Conservation (phyloP, 257 asterid genomes). For the Solanum ossicruentum region DNA sequence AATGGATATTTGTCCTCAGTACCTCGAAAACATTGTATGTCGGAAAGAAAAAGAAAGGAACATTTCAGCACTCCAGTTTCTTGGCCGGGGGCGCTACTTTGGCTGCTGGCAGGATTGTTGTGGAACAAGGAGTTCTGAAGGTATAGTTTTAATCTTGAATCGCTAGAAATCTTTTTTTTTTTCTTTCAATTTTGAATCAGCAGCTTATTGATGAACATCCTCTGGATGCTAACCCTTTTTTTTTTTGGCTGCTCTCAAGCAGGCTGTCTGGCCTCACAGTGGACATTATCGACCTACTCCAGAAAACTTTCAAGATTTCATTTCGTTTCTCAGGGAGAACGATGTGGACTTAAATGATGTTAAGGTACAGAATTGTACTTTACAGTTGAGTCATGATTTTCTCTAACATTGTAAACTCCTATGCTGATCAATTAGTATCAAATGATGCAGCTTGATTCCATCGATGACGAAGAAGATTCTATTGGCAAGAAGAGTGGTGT, state of each 20-base stretch:
- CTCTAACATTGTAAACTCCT: background rate
- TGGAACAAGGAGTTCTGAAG: slow-evolving; percentile 41
- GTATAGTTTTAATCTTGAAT: background rate
- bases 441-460: slow-evolving; percentile 14
- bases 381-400: background rate
- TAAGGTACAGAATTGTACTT: slow-evolving; percentile 24
- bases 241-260: background rate
- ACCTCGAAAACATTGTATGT: slow-evolving; percentile 34
- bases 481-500: slow-evolving; percentile 6
- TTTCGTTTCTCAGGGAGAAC: slow-evolving; percentile 39
- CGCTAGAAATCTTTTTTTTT: background rate
- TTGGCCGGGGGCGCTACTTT: slow-evolving; percentile 59
- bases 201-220: background rate
- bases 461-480: slow-evolving; percentile 16
- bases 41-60: slow-evolving; percentile 46
- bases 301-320: slow-evolving; percentile 45
- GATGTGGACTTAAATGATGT: slow-evolving; percentile 37
- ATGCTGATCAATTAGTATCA: slow-evolving; percentile 1
- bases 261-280: slow-evolving; percentile 70
- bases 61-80: slow-evolving; percentile 65
- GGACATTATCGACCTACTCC: slow-evolving; percentile 58
- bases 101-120: slow-evolving; percentile 58
- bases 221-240: background rate
- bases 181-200: background rate
- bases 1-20: slow-evolving; percentile 58